phyloP scores from a whole-genome alignment of 2,329 filamentous ascomycete genomes.

The Talaromyces sp. region DNA sequence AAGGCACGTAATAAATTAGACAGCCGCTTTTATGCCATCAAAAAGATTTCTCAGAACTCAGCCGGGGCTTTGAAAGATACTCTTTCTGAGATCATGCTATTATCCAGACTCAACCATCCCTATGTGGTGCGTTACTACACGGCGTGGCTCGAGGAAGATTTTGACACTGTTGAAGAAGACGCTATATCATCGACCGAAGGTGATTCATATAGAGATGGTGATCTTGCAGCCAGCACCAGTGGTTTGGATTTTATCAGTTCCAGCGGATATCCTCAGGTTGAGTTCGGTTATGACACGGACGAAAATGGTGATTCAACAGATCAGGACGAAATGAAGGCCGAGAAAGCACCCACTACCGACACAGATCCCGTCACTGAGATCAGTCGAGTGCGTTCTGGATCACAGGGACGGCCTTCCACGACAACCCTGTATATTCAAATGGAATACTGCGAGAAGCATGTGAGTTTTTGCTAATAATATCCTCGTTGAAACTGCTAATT shows the following conservation, averaged over 20 bases:
- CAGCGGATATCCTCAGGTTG: slow-evolving; percentile 68
- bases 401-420: slow-evolving; percentile 52
- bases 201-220: slow-evolving; percentile 38
- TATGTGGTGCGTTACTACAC: slow-evolving; percentile 87
- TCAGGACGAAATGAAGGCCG: slow-evolving; percentile 21
- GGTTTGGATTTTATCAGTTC: slow-evolving; percentile 94
- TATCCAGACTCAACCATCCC: slow-evolving; percentile 91
- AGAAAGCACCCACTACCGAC: slow-evolving; percentile 19
- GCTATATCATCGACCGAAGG: slow-evolving; percentile 50
- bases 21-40: slow-evolving; percentile 89
- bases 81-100: slow-evolving; percentile 78
- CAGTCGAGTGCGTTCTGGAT: slow-evolving; percentile 42
- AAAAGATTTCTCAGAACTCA: slow-evolving; percentile 85
- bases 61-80: slow-evolving; percentile 58
- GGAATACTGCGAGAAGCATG: slow-evolving; percentile 94
- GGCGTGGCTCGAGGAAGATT: slow-evolving; percentile 80
- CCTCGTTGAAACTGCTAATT: slow-evolving; percentile 8
- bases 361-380: slow-evolving; percentile 30
- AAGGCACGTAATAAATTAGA: slow-evolving; percentile 93
- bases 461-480: slow-evolving; percentile 36
- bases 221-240: slow-evolving; percentile 66
- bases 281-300: slow-evolving; percentile 63
- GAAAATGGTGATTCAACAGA: slow-evolving; percentile 36
- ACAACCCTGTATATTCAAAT: slow-evolving; percentile 95
- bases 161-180: slow-evolving; percentile 36